Evolutionary conservation across 805 yeast species (phyloP), one percentile per base, ranked within the genome.

Genomic region (Kodamaea leandrae): DNA sequence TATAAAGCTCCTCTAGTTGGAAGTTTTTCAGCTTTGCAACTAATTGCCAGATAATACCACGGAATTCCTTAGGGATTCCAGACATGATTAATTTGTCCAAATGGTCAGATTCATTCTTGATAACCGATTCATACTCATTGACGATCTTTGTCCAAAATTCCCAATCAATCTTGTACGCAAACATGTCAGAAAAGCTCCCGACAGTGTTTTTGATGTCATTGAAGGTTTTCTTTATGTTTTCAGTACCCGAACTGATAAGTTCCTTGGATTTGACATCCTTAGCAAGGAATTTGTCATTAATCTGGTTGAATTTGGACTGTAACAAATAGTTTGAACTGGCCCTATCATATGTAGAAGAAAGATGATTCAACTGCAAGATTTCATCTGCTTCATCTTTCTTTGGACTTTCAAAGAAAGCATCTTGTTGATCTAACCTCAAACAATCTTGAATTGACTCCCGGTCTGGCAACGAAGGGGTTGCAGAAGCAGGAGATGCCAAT

Each of bases 21-120:
- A 76, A 66, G 24, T 83, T 79, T 53, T 90, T 90, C 6, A 95
- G 83, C 47, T 80, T 78, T 13, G 96, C 76, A 42, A 89, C 82
- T 37, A 88, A 69, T 64, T 90, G 97, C 99, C 99, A 91, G 15
- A 91, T 76, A 49, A 90, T 80, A 2, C 96, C 96, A 48, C 98
- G 71, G 37, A 91, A 72, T 48, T 85, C 93, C 33, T 75, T 66
- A 10, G 99, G 98, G 29, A 91, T 82, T 36, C 98, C 98, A 7
- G 67, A 65, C 15, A 82, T 73, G 14, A 93, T 76, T 32, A 84
- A 80, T 27, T 63, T 57, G 34, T 81, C 74, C 43, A 91, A 70
- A 47, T 71, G 71, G 10, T 73, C 73, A 0, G 90, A 82, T 18
- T 79, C 78, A 15, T 73, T 66, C 39, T 75, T 69, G 2, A 89